These are phyloP conservation scores for Sambucus nigra DNA, from an alignment of 129 eudicot species.

Conservation along the genomic window DNA sequence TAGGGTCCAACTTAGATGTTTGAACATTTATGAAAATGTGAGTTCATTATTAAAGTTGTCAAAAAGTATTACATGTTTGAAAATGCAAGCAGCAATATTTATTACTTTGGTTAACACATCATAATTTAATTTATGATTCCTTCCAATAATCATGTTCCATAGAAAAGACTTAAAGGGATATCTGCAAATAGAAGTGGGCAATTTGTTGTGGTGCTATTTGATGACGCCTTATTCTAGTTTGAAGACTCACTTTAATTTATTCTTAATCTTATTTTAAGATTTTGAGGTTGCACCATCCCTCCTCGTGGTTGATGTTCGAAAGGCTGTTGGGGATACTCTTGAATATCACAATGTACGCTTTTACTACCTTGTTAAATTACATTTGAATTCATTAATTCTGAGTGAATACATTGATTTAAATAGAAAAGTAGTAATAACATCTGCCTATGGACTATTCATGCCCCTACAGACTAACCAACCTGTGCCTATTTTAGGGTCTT, in stretches of 20 bases:
- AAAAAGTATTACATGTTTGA: background rate
- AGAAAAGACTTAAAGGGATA: conserved; percentile 91
- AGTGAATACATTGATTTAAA: too few species aligned
- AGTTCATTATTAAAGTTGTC: too few species aligned
- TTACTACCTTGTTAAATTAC: conserved; percentile 2
- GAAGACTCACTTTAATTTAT: background rate
- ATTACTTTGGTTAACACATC: background rate
- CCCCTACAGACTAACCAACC: too few species aligned
- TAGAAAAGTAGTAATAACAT: too few species aligned
- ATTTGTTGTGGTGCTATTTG: conserved; percentile 52
- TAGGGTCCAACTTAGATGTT: too few species aligned
- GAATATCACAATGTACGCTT: conserved; percentile 84
- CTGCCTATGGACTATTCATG: too few species aligned
- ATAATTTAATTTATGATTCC: background rate
- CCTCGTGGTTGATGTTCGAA: conserved; percentile 94
- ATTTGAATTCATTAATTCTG: too few species aligned
- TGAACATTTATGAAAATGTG: too few species aligned
- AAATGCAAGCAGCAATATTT: background rate
- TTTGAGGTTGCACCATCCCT: conserved; percentile 90
- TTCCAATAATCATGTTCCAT: conserved; percentile 11
- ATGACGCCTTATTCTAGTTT: background rate
- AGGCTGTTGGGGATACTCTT: conserved; percentile 98
- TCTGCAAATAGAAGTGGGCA: conserved; percentile 59
- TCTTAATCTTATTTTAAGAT: conserved; percentile 25
- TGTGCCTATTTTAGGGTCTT: too few species aligned